Conservation (phyloP, 2,329 filamentous ascomycete species). For the Fusarium sp. region DNA sequence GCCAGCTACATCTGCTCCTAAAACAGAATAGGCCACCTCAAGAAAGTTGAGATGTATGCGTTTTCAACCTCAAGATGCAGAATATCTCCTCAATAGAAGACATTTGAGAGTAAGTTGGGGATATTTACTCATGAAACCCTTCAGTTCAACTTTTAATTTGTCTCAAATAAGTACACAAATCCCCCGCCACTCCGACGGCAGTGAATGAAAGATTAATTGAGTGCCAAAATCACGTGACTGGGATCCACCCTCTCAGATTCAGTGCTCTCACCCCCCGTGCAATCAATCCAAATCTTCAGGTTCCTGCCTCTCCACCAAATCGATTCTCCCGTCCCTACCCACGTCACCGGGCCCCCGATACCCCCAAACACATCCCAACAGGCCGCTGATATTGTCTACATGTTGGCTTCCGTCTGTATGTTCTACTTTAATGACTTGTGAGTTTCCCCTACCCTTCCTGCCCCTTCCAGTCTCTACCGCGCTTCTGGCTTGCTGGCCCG, state of each 20-base stretch:
- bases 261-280: slow-evolving; percentile 44
- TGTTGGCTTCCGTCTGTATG: slow-evolving; percentile 54
- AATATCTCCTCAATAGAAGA: not conserved
- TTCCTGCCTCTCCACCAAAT: slow-evolving; percentile 53
- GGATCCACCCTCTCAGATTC: slow-evolving; percentile 12
- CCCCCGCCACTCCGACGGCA: not conserved
- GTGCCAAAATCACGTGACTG: slow-evolving; percentile 39
- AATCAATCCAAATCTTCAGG: slow-evolving; percentile 54
- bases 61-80: not conserved
- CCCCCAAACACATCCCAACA: slow-evolving; percentile 46
- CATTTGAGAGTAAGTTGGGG: no score
- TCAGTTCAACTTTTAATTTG: not conserved
- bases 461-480: slow-evolving; percentile 45
- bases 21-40: not conserved
- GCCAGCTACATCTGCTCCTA: not conserved
- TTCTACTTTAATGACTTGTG: slow-evolving; percentile 65
- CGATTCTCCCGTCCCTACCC: slow-evolving; percentile 52
- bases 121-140: no score
- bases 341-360: slow-evolving; percentile 48
- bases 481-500: slow-evolving; percentile 52
- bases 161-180: not conserved
- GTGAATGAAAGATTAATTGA: not conserved
- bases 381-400: slow-evolving; percentile 43
- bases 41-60: not conserved
- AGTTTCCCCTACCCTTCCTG: slow-evolving; percentile 54